Evolutionary conservation across 768 basidiomycete genomes (phyloP).

Genomic region (Pisolithus sp.): DNA sequence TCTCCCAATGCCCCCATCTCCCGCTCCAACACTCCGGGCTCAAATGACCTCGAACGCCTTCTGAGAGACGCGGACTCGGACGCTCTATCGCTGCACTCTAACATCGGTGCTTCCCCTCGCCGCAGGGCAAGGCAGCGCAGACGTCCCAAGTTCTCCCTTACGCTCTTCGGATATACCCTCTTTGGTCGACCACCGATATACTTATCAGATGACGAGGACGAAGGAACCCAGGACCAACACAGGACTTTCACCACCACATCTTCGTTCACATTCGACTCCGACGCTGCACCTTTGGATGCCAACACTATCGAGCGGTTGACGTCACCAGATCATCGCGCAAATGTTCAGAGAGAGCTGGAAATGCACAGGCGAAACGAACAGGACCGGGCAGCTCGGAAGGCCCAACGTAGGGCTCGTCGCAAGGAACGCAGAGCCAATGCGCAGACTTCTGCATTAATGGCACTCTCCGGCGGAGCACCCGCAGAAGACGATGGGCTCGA

Average conservation of each 20-base stretch:
- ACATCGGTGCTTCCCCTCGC: constrained; percentile 35
- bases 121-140: constrained; percentile 29
- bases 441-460: constrained; percentile 24
- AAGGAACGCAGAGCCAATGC: constrained; percentile 42
- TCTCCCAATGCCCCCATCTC: constrained; percentile 16
- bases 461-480: constrained; percentile 26
- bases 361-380: constrained; percentile 28
- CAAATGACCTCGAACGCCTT: constrained; percentile 44
- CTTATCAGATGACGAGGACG: constrained; percentile 51
- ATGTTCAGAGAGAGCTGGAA: constrained; percentile 24
- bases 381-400: constrained; percentile 38
- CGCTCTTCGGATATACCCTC: constrained; percentile 59
- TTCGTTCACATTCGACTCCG: constrained; percentile 56
- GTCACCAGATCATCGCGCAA: constrained; percentile 31
- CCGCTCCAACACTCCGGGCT: constrained; percentile 20
- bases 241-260: constrained; percentile 21
- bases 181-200: constrained; percentile 61
- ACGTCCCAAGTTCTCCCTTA: constrained; percentile 35
- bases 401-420: constrained; percentile 41
- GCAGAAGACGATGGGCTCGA: constrained; percentile 44
- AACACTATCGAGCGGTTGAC: constrained; percentile 49
- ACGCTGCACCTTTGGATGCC: constrained; percentile 60
- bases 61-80: constrained; percentile 49
- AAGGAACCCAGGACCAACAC: constrained; percentile 11
- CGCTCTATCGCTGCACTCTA: constrained; percentile 62